Base-by-base conservation (phyloP, 352 stramenopile species). In the Globisporangium nunn region DNA sequence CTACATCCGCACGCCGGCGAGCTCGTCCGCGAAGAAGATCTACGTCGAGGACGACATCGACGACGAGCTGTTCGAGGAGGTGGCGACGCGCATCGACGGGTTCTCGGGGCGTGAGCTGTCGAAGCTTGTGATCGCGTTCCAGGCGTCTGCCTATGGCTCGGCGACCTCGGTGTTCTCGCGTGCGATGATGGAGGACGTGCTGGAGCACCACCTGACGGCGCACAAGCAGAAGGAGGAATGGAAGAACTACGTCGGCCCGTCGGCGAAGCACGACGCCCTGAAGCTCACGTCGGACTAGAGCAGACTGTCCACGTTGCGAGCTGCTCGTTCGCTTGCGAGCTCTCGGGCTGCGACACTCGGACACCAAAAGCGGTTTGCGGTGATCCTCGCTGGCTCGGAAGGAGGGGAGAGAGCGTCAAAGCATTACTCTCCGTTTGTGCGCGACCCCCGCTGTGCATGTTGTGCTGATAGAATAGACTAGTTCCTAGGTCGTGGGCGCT, bases 111-210 rank as follows among this genome's bases (percentile, higher is more conserved):
- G 97, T 74, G 97, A 98, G 67, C 96, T 99, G 64, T 97, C 93
- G 44, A 99, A 99, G 88, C 83, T 99, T 44, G 96, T 98, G 50
- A 99, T 99, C 72, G 96, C 96, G 37, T 99, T 97, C 95, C 97
- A 99, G 81, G 96, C 96, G 15, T 85, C 95, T 18, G 97, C 96
- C 2, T 99, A 99, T 72, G 97, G 97, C 56, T 98, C 90, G 43
- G 76, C 92, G 35, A 95, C 91, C 52, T 96, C 90, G 12, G 81
- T 95, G 37, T 93, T 99, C 64, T 95, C 95, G 64, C 88, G 95
- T 64, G 72, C 93, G 51, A 88, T 96, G 67, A 96, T 98, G 68
- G 88, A 92, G 67, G 84, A 97, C 63, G 93, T 97, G 50, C 78
- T 99, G 35, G 73, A 97, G 45, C 85, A 98, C 65, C 93, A 98